Percentiles rank a stretch among this genome's conserved stretches.
These are phyloP conservation scores for Alternaria arbusti DNA, from an alignment of 2,329 filamentous ascomycete species.

Conservation along the genomic window DNA sequence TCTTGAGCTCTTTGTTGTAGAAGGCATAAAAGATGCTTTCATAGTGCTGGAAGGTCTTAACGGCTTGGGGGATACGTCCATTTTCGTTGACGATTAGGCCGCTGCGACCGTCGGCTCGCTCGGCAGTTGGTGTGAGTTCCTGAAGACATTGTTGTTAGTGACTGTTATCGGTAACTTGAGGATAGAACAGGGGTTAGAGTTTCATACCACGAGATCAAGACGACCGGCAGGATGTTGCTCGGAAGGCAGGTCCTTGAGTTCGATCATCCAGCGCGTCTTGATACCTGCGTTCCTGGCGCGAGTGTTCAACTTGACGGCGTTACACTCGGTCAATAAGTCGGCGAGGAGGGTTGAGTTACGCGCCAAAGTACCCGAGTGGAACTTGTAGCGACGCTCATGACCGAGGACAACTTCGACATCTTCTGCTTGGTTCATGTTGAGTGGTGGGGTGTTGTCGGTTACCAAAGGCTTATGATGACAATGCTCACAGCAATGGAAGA, in stretches of 20 bases:
- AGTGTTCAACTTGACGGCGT: constrained; percentile 34
- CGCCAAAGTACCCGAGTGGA: constrained; percentile 45
- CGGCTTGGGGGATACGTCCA: constrained; percentile 36
- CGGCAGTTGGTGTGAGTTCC: constrained; percentile 45
- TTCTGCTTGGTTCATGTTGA: constrained; percentile 42
- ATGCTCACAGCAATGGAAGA: not conserved
- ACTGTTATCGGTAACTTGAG: not conserved
- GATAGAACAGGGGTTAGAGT: not conserved
- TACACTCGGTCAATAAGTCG: constrained; percentile 36
- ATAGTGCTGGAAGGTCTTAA: constrained; percentile 45
- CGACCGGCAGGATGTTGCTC: constrained; percentile 27
- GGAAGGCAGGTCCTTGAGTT: constrained; percentile 33
- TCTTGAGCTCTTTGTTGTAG: constrained; percentile 52
- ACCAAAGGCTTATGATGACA: not conserved
- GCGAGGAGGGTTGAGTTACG: constrained; percentile 41
- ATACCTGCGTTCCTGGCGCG: constrained; percentile 32
- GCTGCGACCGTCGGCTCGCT: constrained; percentile 22
- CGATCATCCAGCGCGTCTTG: constrained; percentile 42
- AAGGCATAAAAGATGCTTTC: constrained; percentile 55
- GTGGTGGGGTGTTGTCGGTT: not conserved
- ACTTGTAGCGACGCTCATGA: constrained; percentile 36
- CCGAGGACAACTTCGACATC: constrained; percentile 44
- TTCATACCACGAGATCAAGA: constrained; percentile 38
- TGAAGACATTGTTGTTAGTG: constrained; percentile 18
- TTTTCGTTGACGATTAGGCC: constrained; percentile 45